phyloP scores from a whole-genome alignment of 495 filamentous ascomycete species.

The Alectoria sarmentosa region DNA sequence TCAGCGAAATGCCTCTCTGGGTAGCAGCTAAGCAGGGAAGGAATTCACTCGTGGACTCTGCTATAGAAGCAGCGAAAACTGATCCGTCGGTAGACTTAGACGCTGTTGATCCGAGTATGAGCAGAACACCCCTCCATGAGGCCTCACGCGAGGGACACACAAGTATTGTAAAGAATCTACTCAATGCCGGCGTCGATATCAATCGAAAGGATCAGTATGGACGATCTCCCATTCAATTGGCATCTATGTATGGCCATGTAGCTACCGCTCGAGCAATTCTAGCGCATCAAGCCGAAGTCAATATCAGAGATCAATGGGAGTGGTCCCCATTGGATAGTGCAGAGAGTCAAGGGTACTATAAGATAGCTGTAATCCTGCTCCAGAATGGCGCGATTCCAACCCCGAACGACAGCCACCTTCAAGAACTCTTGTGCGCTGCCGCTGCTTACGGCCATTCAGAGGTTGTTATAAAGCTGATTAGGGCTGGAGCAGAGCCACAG shows the following conservation, averaged over 20 bases:
- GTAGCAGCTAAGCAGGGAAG: constrained; percentile 19
- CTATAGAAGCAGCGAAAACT: constrained; percentile 9
- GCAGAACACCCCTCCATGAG: constrained; percentile 17
- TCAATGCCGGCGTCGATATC: constrained; percentile 23
- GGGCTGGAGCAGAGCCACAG: constrained; percentile 17
- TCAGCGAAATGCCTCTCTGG: constrained; percentile 10
- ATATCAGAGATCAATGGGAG: constrained; percentile 22
- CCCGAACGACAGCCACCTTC: constrained; percentile 3
- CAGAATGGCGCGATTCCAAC: constrained; percentile 15
- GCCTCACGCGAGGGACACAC: constrained; percentile 14
- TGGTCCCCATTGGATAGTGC: constrained; percentile 10
- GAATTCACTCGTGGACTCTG: constrained; percentile 11
- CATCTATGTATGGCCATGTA: not conserved
- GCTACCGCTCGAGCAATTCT: not conserved
- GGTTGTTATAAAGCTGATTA: constrained; percentile 17
- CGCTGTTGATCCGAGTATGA: constrained; percentile 13
- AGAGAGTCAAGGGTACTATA: not conserved
- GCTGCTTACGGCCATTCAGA: constrained; percentile 10
- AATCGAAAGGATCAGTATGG: constrained; percentile 20
- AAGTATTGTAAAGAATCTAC: constrained; percentile 25
- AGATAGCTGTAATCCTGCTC: constrained; percentile 16
- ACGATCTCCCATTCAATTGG: not conserved
- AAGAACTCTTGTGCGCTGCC: constrained; percentile 11
- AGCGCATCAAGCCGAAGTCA: constrained; percentile 14
- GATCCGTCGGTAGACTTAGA: constrained; percentile 18